These are phyloP conservation scores for Lichtheimia ramosa DNA, from an alignment of 371 early-diverging fungal species.

Conservation along the genomic window DNA sequence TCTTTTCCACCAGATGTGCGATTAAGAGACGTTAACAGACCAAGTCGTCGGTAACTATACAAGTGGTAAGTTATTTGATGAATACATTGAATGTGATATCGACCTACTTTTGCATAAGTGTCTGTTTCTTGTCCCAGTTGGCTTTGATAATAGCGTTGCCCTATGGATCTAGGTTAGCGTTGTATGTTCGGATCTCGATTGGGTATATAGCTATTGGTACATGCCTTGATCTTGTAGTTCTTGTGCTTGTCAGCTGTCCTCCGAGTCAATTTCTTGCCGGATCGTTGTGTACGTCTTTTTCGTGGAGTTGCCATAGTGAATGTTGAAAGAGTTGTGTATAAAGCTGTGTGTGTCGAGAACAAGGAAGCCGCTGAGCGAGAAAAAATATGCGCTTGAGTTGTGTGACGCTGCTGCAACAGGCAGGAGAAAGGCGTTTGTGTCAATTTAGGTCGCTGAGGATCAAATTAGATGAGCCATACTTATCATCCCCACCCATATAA, in stretches of 20 bases:
- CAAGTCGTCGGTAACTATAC: conserved; percentile 65
- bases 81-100: neutral
- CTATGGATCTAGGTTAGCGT: conserved; percentile 10
- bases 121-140: conserved; percentile 77
- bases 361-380: neutral
- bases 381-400: too few species aligned
- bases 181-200: neutral
- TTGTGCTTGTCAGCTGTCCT: conserved; percentile 54
- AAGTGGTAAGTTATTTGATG: neutral
- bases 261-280: conserved; percentile 49
- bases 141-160: conserved; percentile 63
- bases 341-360: conserved; percentile 64
- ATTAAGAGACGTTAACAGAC: conserved; percentile 77
- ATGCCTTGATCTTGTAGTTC: conserved; percentile 51
- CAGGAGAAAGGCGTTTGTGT: too few species aligned
- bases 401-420: too few species aligned
- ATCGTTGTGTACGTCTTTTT: conserved; percentile 34
- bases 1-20: conserved; percentile 70
- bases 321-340: conserved; percentile 30
- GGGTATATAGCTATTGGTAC: neutral
- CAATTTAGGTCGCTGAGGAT: too few species aligned
- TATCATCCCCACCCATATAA: too few species aligned
- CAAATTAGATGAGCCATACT: too few species aligned
- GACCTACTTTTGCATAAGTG: conserved; percentile 74
- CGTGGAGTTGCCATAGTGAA: conserved; percentile 41